Percentiles rank a stretch among this genome's conserved stretches.
phyloP scores from a whole-genome alignment of 257 asterid genomes.

The Orobanche coerulescens region DNA sequence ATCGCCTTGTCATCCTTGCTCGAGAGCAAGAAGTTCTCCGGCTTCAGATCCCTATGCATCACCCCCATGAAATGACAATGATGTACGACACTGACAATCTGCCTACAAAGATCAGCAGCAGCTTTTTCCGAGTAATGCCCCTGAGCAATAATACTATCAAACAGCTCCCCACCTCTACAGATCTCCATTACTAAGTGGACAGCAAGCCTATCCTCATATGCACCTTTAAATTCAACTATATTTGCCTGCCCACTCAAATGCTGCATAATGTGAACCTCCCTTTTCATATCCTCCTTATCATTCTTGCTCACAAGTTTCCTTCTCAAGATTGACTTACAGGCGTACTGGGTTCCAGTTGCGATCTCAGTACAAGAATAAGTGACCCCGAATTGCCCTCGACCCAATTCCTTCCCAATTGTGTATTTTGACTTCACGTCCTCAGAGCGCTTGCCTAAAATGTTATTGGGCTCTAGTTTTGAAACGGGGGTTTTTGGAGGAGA shows the following conservation, averaged over 20 bases:
- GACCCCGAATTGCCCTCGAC: slow-evolving; percentile 65
- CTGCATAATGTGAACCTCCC: slow-evolving; percentile 67
- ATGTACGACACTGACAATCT: slow-evolving; percentile 65
- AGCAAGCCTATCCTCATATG: slow-evolving; percentile 51
- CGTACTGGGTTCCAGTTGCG: slow-evolving; percentile 37
- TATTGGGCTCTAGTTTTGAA: slow-evolving; percentile 39
- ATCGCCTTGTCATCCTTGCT: slow-evolving; percentile 47
- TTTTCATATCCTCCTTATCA: slow-evolving; percentile 62
- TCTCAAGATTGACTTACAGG: slow-evolving; percentile 57
- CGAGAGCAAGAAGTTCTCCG: slow-evolving; percentile 61
- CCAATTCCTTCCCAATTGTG: slow-evolving; percentile 53
- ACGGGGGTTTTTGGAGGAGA: slow-evolving; percentile 26
- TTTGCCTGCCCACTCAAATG: slow-evolving; percentile 68
- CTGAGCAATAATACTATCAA: slow-evolving; percentile 56
- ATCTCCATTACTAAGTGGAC: slow-evolving; percentile 68
- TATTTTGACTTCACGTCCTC: slow-evolving; percentile 46
- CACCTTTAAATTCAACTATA: slow-evolving; percentile 59
- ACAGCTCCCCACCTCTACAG: slow-evolving; percentile 63
- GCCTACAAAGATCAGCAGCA: slow-evolving; percentile 56
- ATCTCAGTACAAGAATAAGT: slow-evolving; percentile 51
- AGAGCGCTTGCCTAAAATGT: slow-evolving; percentile 54
- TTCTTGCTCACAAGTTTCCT: slow-evolving; percentile 57
- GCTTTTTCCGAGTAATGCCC: slow-evolving; percentile 62
- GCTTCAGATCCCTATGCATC: slow-evolving; percentile 71
- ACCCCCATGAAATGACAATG: slow-evolving; percentile 80